Base-by-base conservation (phyloP, 129 eudicot genomes). In the Scalesia atractyloides region DNA sequence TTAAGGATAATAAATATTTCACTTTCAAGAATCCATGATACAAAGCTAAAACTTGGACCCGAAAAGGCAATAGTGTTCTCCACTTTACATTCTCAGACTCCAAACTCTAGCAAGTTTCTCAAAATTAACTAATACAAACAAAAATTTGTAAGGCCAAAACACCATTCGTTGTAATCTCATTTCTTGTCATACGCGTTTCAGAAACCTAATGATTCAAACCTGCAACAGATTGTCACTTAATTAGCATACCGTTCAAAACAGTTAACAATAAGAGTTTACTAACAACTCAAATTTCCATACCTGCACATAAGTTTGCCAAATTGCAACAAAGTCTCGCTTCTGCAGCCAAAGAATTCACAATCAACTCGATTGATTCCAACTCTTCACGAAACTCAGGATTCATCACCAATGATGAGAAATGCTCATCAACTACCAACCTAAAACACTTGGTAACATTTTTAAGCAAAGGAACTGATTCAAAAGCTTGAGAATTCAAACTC, bases 361-460 rank as follows among this genome's bases (percentile, higher is more conserved):
- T 75, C 63, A 51, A 68, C 64, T 71, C 92, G 4, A 89, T 73
- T 14, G 86, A 74, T 46, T 76, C 80, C 84, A 87, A 56, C 82
- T 90, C 96, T 65, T 85, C 88, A 92, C 73, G n/a, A n/a, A n/a
- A n/a, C n/a, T n/a, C n/a, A n/a, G n/a, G n/a, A n/a, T n/a, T n/a
- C n/a, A n/a, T n/a, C 56, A 86, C 88, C 87, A 92, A 77, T 37
- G 90, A 82, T 5, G 92, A 87, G 79, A 87, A 92, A 73, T 85
- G 87, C 72, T 89, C 98, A 72, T 89, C 98, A 49, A 92, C 60
- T 51, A 89, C 83, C 80, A 87, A 52, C 22, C 96, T 92, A 78
- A 89, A 81, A 75, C 82, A 89, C 59, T 87, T 89, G 37, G 77
- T 86, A 22, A 89, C 72, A 66, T 68, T 58, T 53, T 76, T 95